Evolutionary conservation across 805 yeast species (phyloP).

Genomic region (Hanseniaspora lachancei): DNA sequence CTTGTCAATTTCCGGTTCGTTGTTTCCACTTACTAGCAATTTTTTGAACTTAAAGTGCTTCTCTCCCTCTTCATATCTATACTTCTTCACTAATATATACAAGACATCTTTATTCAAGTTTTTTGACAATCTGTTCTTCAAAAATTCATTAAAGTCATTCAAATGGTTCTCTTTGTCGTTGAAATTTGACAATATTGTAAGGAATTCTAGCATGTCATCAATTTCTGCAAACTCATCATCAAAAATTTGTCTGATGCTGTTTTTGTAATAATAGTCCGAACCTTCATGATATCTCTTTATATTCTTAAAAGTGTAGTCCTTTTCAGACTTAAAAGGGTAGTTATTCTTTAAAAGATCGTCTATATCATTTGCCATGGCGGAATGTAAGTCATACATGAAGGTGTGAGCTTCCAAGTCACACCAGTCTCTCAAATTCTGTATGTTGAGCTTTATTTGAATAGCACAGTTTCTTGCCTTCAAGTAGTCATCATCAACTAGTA

Average conservation of each 20-base stretch:
- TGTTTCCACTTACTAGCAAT: constrained; percentile 10
- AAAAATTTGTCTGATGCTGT: constrained; percentile 1
- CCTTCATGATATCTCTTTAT: neutral
- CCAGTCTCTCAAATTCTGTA: constrained; percentile 90
- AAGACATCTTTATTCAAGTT: constrained; percentile 35
- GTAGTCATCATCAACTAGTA: constrained; percentile 57
- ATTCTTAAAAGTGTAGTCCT: neutral
- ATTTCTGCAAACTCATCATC: neutral
- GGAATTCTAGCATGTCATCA: constrained; percentile 3
- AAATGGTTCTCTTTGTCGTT: constrained; percentile 6
- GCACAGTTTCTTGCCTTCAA: constrained; percentile 58
- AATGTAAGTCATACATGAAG: neutral
- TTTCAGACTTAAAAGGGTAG: neutral
- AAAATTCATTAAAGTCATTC: neutral
- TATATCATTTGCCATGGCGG: constrained; percentile 1
- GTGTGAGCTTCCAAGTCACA: constrained; percentile 24
- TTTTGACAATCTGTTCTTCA: neutral
- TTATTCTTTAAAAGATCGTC: neutral
- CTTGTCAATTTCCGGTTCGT: neutral
- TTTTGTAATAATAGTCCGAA: neutral
- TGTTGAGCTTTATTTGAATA: constrained; percentile 73
- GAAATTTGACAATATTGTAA: constrained; percentile 11
- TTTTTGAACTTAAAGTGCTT: constrained; percentile 40
- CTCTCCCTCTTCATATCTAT: constrained; percentile 77
- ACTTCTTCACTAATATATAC: constrained; percentile 54